phyloP scores from a whole-genome alignment of 371 early-diverging fungal genomes.

The Circinella minor region DNA sequence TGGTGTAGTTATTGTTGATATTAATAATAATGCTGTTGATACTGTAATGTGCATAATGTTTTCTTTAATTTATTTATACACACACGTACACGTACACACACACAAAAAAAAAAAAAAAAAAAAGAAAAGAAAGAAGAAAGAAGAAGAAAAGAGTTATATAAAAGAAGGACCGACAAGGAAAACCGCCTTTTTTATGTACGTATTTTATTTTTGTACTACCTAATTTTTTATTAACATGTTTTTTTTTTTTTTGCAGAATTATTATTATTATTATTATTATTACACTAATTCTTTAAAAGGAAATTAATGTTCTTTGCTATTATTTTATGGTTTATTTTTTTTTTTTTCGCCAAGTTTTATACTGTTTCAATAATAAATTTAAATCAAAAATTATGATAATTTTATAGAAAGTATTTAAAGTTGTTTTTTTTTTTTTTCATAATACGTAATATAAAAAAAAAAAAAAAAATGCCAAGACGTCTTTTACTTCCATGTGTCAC shows the following conservation, averaged over 20 bases:
- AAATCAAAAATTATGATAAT: too few species aligned
- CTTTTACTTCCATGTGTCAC: too few species aligned
- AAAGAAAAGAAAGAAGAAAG: not conserved
- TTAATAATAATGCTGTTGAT: not conserved
- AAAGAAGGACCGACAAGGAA: not conserved
- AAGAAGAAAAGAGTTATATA: not conserved
- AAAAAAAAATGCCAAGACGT: too few species aligned
- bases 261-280: not conserved
- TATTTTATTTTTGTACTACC: not conserved
- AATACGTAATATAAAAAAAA: too few species aligned
- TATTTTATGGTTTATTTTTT: too few species aligned
- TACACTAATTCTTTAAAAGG: not conserved
- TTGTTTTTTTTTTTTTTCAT: too few species aligned
- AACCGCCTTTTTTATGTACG: not conserved
- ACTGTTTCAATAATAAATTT: too few species aligned
- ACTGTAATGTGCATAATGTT: not conserved
- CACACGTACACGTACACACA: too few species aligned
- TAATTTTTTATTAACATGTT: not conserved
- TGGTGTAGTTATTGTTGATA: not conserved
- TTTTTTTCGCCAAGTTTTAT: too few species aligned
- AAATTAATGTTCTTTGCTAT: too few species aligned
- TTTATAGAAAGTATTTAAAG: too few species aligned
- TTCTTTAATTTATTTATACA: too few species aligned
- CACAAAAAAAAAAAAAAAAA: not conserved
- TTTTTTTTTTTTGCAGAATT: constrained; percentile 1